Percentiles rank a stretch among this genome's conserved stretches.
These are phyloP conservation scores for Starmerella roubikii DNA, from an alignment of 805 yeast species.

Conservation along the genomic window DNA sequence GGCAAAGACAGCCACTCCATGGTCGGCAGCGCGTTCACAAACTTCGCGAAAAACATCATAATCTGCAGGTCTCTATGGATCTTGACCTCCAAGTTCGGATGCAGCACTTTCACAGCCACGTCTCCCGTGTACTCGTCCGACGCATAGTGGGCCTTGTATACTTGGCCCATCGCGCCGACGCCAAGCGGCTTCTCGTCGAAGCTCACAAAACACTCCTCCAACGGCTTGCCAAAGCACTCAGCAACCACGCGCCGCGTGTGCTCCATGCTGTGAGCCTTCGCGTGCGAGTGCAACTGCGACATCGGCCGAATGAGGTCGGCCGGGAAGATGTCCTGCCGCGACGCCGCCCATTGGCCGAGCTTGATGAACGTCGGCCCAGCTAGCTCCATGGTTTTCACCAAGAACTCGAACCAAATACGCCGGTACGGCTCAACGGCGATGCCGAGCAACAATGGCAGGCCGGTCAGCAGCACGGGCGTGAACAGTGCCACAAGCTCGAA, in stretches of 20 bases:
- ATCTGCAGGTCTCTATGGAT: constrained; percentile 72
- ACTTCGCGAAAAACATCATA: constrained; percentile 65
- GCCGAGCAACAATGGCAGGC: constrained; percentile 49
- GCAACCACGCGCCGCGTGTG: constrained; percentile 47
- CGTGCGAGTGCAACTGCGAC: constrained; percentile 68
- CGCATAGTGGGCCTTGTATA: constrained; percentile 53
- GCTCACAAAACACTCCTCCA: constrained; percentile 70
- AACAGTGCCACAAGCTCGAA: constrained; percentile 53
- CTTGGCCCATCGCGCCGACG: constrained; percentile 98
- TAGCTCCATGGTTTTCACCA: constrained; percentile 54
- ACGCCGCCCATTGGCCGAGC: constrained; percentile 98
- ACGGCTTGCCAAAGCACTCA: constrained; percentile 43
- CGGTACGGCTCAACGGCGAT: constrained; percentile 29
- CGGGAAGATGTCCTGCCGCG: constrained; percentile 87
- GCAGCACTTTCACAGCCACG: constrained; percentile 87
- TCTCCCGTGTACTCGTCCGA: constrained; percentile 27
- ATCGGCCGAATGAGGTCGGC: constrained; percentile 62
- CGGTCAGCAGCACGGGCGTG: constrained; percentile 48
- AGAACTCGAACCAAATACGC: constrained; percentile 50
- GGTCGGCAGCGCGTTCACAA: constrained; percentile 65
- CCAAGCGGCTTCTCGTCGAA: constrained; percentile 70
- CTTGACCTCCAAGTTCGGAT: constrained; percentile 64
- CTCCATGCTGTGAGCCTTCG: constrained; percentile 52
- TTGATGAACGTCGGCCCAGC: constrained; percentile 78
- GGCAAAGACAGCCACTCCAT: constrained; percentile 98